phyloP scores from a whole-genome alignment of 345 rosid species.

The Euphorbia tirucalli region DNA sequence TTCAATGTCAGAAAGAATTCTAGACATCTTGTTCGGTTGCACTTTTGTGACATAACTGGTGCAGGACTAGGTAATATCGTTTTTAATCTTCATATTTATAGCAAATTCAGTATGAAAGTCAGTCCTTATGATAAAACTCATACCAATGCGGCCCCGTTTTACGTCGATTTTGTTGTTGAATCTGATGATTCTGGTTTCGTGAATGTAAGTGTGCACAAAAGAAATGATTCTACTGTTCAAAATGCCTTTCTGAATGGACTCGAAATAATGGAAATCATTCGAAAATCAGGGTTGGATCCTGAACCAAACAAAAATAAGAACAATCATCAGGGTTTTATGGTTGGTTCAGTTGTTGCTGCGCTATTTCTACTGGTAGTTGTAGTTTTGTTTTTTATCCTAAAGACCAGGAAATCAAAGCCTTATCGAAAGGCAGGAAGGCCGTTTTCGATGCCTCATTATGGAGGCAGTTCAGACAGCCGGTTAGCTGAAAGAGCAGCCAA shows the following conservation, averaged over 20 bases:
- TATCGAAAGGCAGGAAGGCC: constrained; percentile 28
- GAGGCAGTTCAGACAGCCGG: too few relatives aligned
- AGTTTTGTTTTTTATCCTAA: constrained; percentile 22
- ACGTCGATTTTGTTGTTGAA: constrained; percentile 37
- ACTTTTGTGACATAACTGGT: constrained; percentile 51
- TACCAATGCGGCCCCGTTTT: constrained; percentile 33
- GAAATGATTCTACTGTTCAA: rapidly evolving
- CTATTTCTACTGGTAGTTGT: constrained; percentile 13
- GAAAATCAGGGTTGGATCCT: constrained; percentile 1
- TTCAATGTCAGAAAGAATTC: constrained; percentile 37
- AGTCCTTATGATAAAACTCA: not conserved
- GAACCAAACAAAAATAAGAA: not conserved
- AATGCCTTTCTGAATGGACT: constrained; percentile 49
- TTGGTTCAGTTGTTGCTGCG: constrained; percentile 19
- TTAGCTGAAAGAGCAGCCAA: too few relatives aligned
- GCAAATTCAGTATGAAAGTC: constrained; percentile 18
- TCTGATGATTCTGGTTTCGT: constrained; percentile 42
- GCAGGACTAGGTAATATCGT: not conserved
- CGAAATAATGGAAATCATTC: constrained; percentile 49
- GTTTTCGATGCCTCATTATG: constrained; percentile 16
- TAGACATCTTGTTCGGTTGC: constrained; percentile 42
- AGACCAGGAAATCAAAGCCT: constrained; percentile 24
- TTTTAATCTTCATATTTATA: constrained; percentile 42
- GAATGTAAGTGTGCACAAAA: constrained; percentile 34
- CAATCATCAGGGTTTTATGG: constrained; percentile 2